Evolutionary conservation across 75 land plant genomes (phyloP).

Genomic region (Cryptomeria japonica): DNA sequence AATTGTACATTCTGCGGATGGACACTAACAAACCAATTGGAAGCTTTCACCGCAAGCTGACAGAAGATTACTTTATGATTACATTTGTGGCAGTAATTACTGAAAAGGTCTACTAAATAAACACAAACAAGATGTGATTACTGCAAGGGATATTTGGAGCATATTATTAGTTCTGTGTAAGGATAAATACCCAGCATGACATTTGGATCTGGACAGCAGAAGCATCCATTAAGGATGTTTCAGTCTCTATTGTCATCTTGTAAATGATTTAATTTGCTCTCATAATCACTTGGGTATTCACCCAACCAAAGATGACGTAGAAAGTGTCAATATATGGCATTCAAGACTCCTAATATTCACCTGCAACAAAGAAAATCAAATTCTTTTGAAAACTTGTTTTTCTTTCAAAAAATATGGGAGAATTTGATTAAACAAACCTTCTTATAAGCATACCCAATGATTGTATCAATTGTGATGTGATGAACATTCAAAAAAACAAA

Average conservation of each 20-base stretch:
- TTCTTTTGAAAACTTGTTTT: background rate
- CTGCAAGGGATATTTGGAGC: background rate
- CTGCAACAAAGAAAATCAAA: conserved; percentile 32
- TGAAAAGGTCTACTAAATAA: background rate
- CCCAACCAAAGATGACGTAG: conserved; percentile 14
- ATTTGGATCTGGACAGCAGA: background rate
- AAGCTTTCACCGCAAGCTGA: background rate
- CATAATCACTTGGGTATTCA: background rate
- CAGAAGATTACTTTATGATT: background rate
- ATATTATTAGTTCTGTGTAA: background rate
- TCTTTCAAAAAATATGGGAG: background rate
- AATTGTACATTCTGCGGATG: background rate
- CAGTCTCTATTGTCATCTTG: background rate
- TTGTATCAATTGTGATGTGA: background rate
- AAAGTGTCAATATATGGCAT: conserved; percentile 42
- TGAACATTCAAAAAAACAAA: background rate
- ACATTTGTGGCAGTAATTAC: background rate
- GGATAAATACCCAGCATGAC: background rate
- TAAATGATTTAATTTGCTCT: background rate
- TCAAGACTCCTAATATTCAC: conserved; percentile 71
- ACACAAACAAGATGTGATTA: background rate
- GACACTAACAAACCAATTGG: background rate
- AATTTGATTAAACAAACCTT: too few species aligned
- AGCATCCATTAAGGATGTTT: background rate
- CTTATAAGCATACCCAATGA: background rate